phyloP scores from a whole-genome alignment of 169 alveolate species.

The Amoebophrya sp. region DNA sequence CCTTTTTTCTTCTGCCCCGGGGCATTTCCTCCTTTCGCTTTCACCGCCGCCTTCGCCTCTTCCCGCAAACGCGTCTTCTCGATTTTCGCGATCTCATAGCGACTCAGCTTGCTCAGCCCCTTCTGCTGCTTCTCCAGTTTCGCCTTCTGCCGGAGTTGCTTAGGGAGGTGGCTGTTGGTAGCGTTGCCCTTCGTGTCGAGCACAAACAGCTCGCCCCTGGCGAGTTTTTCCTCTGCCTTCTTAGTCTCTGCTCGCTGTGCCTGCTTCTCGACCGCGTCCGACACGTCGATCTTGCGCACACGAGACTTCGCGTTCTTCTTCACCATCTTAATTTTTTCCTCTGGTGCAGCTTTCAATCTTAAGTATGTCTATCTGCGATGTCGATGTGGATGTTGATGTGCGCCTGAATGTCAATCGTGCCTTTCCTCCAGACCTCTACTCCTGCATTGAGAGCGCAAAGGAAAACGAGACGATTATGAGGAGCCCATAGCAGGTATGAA shows the following conservation, averaged over 20 bases:
- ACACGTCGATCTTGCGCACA: not conserved
- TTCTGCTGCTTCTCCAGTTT: not conserved
- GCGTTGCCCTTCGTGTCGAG: not conserved
- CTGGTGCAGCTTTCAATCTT: no score
- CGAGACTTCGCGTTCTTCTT: not conserved
- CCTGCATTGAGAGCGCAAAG: no score
- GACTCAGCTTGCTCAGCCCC: not conserved
- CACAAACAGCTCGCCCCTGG: not conserved
- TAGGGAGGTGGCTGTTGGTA: not conserved
- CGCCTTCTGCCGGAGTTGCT: not conserved
- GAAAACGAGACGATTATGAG: no score
- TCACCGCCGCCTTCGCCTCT: not conserved
- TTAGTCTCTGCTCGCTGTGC: not conserved
- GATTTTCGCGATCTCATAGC: not conserved
- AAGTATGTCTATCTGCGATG: no score
- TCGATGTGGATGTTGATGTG: no score
- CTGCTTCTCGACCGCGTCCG: not conserved
- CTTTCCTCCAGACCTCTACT: no score
- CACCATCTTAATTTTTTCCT: not conserved
- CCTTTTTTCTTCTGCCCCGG: no score
- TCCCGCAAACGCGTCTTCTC: not conserved
- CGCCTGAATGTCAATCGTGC: no score
- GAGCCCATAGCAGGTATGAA: no score
- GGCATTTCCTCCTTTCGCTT: not conserved
- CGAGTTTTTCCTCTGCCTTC: not conserved